A percentile compares a stretch with the other conserved stretches of the same genome.
Conservation (phyloP, 495 filamentous ascomycete species). For the Xylaria grammica region DNA sequence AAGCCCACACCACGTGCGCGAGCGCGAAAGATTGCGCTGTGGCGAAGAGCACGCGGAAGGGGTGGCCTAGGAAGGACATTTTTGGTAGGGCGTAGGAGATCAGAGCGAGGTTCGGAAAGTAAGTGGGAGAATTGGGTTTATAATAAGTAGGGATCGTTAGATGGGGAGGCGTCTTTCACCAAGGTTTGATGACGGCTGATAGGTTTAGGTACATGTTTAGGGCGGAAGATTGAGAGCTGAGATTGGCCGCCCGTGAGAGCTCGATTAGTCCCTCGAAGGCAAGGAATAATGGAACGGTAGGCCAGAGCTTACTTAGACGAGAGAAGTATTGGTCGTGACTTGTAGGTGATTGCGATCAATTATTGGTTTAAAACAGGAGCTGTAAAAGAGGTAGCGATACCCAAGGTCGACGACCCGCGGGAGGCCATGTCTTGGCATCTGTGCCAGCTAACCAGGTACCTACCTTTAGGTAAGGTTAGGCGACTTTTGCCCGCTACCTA, state of each 20-base stretch:
- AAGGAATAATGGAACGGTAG: background rate
- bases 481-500: background rate
- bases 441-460: background rate
- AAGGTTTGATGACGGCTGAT: no score
- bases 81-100: no score
- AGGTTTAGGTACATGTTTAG: background rate
- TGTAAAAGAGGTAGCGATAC: background rate
- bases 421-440: slow-evolving; percentile 8
- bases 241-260: background rate
- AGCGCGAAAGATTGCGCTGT: slow-evolving; percentile 54
- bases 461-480: no score
- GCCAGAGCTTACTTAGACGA: background rate
- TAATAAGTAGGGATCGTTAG: no score
- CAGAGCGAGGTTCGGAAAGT: background rate
- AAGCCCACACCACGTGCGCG: slow-evolving; percentile 63
- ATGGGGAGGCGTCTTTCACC: background rate
- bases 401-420: background rate
- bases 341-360: background rate
- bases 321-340: background rate
- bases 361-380: background rate
- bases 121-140: background rate
- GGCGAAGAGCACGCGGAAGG: slow-evolving; percentile 42
- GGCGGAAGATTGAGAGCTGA: background rate
- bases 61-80: slow-evolving; percentile 40
- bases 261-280: background rate